A percentile compares a stretch with the other conserved stretches of the same genome.
Evolutionary conservation across 2,329 filamentous ascomycete genomes (phyloP).

Genomic region (Fusarium drepaniforme): DNA sequence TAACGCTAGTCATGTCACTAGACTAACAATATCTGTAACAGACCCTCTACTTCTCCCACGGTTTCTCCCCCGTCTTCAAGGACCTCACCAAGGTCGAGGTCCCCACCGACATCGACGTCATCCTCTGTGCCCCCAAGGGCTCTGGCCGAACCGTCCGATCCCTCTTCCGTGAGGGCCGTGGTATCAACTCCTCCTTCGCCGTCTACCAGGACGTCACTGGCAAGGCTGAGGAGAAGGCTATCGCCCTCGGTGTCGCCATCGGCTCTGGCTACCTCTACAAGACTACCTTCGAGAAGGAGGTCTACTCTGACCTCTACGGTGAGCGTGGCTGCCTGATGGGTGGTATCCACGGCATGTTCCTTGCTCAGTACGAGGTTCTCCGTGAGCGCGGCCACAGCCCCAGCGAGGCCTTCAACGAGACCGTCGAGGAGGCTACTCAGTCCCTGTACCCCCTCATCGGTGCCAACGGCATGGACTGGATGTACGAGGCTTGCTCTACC

Average conservation of each 20-base stretch:
- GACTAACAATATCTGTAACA: conserved; percentile 52
- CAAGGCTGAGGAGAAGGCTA: conserved; percentile 97
- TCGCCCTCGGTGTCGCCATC: conserved; percentile 96
- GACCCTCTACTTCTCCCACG: conserved; percentile 99
- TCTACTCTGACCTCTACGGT: conserved; percentile 99
- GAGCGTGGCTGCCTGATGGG: conserved; percentile 99
- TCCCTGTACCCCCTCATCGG: conserved; percentile 98
- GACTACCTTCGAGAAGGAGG: conserved; percentile 99
- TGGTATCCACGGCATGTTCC: conserved; percentile 99
- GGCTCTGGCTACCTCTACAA: conserved; percentile 99
- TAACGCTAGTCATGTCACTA: not conserved
- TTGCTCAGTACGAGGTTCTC: conserved; percentile 99
- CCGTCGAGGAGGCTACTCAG: conserved; percentile 99
- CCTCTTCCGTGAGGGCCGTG: conserved; percentile 98
- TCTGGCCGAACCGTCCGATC: conserved; percentile 98
- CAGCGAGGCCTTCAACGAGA: conserved; percentile 99
- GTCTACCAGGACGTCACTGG: conserved; percentile 99
- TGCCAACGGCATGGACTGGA: conserved; percentile 99
- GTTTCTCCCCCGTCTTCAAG: conserved; percentile 99
- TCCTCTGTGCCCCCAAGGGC: conserved; percentile 99
- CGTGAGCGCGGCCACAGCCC: conserved; percentile 98
- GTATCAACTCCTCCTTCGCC: conserved; percentile 99
- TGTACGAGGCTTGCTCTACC: conserved; percentile 99
- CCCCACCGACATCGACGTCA: conserved; percentile 95
- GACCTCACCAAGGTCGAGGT: conserved; percentile 99